These are phyloP conservation scores for Boletus tomentosulus DNA, from an alignment of 768 basidiomycete genomes.

Conservation along the genomic window DNA sequence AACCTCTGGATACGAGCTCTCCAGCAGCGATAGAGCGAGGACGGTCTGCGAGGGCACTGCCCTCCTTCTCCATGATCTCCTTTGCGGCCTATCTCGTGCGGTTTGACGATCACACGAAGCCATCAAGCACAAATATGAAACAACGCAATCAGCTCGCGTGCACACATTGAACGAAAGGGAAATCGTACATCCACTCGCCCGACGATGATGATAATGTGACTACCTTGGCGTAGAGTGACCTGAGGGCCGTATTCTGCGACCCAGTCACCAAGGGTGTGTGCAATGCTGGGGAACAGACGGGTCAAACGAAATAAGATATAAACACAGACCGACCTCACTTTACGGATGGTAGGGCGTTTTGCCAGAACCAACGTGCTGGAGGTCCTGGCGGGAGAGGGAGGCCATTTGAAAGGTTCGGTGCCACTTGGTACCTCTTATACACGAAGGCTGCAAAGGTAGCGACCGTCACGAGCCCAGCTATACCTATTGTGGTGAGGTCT, in stretches of 20 bases:
- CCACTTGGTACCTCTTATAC: not conserved
- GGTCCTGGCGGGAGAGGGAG: conserved; percentile 25
- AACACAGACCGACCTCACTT: conserved; percentile 11
- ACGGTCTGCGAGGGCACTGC: conserved; percentile 44
- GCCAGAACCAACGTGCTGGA: conserved; percentile 20
- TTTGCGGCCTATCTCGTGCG: conserved; percentile 40
- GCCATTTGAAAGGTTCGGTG: not conserved
- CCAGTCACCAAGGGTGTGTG: conserved; percentile 44
- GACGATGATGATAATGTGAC: conserved; percentile 15
- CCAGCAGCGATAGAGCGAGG: conserved; percentile 48
- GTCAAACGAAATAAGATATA: not conserved
- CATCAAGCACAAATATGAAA: not conserved
- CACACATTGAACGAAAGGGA: not conserved
- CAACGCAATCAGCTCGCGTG: not conserved
- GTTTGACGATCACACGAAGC: not conserved
- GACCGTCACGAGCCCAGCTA: not conserved
- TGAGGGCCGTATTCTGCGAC: conserved; percentile 55
- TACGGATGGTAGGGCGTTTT: conserved; percentile 13
- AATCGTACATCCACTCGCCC: conserved; percentile 18
- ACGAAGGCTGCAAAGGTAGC: not conserved
- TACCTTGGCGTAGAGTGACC: conserved; percentile 48
- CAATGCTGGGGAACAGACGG: conserved; percentile 1
- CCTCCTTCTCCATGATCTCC: conserved; percentile 59
- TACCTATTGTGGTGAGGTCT: not conserved
- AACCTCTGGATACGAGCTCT: conserved; percentile 47